Base-by-base conservation (phyloP, 2,329 filamentous ascomycete genomes). In the Chrysosporium queenslandicum region DNA sequence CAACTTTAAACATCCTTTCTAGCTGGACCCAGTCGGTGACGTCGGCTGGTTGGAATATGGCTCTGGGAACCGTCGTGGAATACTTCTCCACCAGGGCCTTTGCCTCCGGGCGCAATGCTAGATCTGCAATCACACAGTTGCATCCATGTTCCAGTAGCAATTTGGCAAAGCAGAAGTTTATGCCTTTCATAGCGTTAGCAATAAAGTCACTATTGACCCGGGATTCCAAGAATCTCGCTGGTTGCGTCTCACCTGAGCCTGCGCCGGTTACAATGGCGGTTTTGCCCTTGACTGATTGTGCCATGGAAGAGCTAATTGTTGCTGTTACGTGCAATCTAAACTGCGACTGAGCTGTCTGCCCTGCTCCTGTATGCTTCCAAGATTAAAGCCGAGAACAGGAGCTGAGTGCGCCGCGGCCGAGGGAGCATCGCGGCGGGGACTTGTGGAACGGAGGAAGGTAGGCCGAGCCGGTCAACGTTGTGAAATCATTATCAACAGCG, bases 251-350 rank as follows among this genome's bases (percentile, higher is more conserved):
- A 73, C 76, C 76, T 43, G 75, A 78, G 23, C 77, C 76, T 36
- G 74, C 76, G 29, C 77, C 77, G 9, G 76, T 79, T 27, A 79
- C 66, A 43, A 79, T 75, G 11, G 77, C 77, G 11, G 74, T 71
- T 59, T 72, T 74, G 47, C 69, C 71, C 48, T 68, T 59, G 18
- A 76, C 69, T 12, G 20, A 41, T 21, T 41, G 39, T 21, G 39
- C 18, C 39, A 41, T 41, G 21, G 3, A 6, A 34, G 32, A 12
- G n/a, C 11, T 8, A 34, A 6, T 14, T 4, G 32, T 30, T n/a
- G n/a, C 27, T 11, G 11, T 11, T 30, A 12, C 11, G 4, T 34
- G 4, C 32, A 41, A 5, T 23, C 5, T 11, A 41, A 25, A 39
- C 20, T 39, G 6, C 32, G 11, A 34, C 3, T 18, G 20, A 18